Evolutionary conservation across 1,284 basidiomycete species (phyloP).

Genomic region (Ustilago trichophora): DNA sequence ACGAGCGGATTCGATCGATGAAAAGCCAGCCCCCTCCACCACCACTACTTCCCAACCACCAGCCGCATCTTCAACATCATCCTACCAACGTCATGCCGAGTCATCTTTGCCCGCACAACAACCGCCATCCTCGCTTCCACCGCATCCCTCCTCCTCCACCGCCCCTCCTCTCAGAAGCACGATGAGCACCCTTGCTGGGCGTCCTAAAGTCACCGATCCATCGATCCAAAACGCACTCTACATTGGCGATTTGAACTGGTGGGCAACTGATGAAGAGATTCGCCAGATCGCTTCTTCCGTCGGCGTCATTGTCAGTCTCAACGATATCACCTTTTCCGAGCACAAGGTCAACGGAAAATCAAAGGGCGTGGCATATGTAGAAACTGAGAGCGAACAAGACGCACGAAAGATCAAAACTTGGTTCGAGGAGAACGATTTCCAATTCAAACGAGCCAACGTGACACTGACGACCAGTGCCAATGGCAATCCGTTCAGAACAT

Average conservation of each 20-base stretch:
- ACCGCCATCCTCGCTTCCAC: not conserved
- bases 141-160: slow-evolving; percentile 5
- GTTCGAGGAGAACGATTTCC: slow-evolving; percentile 91
- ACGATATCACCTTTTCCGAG: slow-evolving; percentile 93
- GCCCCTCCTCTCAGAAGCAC: slow-evolving; percentile 10
- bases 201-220: slow-evolving; percentile 57
- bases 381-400: slow-evolving; percentile 77
- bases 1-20: slow-evolving; percentile 29
- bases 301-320: slow-evolving; percentile 79
- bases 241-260: slow-evolving; percentile 93
- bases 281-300: slow-evolving; percentile 75
- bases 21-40: no score
- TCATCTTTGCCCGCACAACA: no score
- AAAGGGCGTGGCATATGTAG: slow-evolving; percentile 87
- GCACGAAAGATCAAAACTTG: slow-evolving; percentile 80
- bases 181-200: slow-evolving; percentile 40
- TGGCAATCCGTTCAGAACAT: slow-evolving; percentile 87
- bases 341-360: slow-evolving; percentile 98
- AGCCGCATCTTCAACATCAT: slow-evolving; percentile 12
- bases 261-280: slow-evolving; percentile 93
- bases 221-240: slow-evolving; percentile 75
- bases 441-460: slow-evolving; percentile 79
- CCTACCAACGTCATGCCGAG: no score
- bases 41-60: no score
- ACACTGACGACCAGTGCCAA: slow-evolving; percentile 77